Percentiles rank a stretch among this genome's conserved stretches.
These are phyloP conservation scores for Euryodendron excelsum DNA, from an alignment of 148 eudicot genomes.

Conservation along the genomic window DNA sequence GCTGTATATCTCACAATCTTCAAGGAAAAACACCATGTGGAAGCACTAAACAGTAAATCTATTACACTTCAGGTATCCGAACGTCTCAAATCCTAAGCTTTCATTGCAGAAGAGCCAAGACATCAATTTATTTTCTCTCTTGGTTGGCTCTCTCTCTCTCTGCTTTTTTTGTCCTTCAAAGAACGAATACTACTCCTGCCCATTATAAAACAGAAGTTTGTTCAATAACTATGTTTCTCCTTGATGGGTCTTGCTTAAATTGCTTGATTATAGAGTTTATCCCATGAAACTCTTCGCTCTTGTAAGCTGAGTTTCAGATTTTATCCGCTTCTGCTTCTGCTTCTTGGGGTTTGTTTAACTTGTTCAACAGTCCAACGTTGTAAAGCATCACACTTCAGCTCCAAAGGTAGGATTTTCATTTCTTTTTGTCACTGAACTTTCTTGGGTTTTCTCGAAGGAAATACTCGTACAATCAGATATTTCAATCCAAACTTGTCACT, in stretches of 20 bases:
- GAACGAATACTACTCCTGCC: no score
- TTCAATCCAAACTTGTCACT: neutral
- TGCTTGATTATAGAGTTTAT: no score
- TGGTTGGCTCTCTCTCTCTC: neutral
- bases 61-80: neutral
- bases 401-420: neutral
- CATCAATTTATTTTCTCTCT: no score
- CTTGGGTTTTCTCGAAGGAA: slow-evolving; percentile 1
- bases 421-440: neutral
- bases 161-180: no score
- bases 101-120: neutral
- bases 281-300: neutral
- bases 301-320: neutral
- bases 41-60: neutral
- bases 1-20: slow-evolving; percentile 16
- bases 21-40: slow-evolving; percentile 25
- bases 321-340: slow-evolving; percentile 5
- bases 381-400: neutral
- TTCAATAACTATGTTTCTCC: neutral
- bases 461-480: neutral
- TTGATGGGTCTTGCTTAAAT: neutral
- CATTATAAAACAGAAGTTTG: no score
- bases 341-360: neutral
- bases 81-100: neutral
- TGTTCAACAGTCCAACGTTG: neutral